Evolutionary conservation across 2,329 filamentous ascomycete genomes (phyloP).

Genomic region (Onygenales sp.): DNA sequence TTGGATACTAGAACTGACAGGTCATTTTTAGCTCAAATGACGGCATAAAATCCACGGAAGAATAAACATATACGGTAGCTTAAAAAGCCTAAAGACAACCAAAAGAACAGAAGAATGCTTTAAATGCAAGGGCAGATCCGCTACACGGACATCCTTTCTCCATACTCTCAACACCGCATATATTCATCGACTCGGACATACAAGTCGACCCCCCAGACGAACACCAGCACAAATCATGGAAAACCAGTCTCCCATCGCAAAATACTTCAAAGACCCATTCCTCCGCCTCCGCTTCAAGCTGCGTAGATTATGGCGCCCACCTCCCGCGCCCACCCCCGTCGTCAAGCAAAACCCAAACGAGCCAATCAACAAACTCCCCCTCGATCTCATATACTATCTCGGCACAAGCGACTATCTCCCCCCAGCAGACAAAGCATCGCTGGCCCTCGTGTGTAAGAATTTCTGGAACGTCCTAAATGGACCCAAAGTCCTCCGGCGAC

Average conservation of each 20-base stretch:
- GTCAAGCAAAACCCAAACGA: too few species aligned
- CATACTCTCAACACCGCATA: neutral
- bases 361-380: neutral
- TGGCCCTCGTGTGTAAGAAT: constrained; percentile 1
- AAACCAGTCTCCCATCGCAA: neutral
- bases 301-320: neutral
- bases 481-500: neutral
- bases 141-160: neutral
- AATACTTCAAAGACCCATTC: neutral
- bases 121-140: too few species aligned
- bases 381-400: constrained; percentile 2
- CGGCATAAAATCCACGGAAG: too few species aligned
- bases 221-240: neutral
- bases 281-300: neutral
- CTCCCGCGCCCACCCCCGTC: neutral
- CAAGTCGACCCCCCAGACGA: neutral
- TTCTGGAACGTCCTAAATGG: constrained; percentile 2
- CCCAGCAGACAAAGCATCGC: neutral
- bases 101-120: too few species aligned
- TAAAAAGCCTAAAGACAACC: too few species aligned
- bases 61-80: too few species aligned
- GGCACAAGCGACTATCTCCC: neutral
- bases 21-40: too few species aligned
- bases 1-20: too few species aligned
- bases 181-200: neutral